Conservation (phyloP, 1,284 basidiomycete species). For the Entoloma clypeatum region DNA sequence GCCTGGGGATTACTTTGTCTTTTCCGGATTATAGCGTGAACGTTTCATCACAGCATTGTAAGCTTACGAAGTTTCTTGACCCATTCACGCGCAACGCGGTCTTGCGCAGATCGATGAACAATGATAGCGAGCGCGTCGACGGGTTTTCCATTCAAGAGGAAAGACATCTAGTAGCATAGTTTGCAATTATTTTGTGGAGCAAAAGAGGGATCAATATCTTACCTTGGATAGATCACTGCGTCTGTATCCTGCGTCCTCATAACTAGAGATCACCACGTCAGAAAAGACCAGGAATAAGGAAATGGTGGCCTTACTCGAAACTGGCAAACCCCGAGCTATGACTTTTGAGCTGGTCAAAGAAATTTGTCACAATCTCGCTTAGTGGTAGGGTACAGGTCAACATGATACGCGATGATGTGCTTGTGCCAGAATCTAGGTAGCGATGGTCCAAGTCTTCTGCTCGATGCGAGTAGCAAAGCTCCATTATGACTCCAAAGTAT, state of each 20-base stretch:
- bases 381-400: constrained; percentile 82
- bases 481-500: constrained; percentile 90
- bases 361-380: constrained; percentile 88
- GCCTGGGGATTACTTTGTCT: constrained; percentile 90
- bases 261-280: constrained; percentile 44
- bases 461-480: constrained; percentile 78
- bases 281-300: constrained; percentile 8
- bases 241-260: constrained; percentile 88
- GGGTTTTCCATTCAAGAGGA: constrained; percentile 82
- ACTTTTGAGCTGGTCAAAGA: constrained; percentile 90
- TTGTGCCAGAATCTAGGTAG: constrained; percentile 66
- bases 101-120: constrained; percentile 73
- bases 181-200: constrained; percentile 1
- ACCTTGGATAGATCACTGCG: constrained; percentile 80
- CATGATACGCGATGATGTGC: constrained; percentile 62
- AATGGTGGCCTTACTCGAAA: constrained; percentile 66
- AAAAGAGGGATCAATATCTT: constrained; percentile 12
- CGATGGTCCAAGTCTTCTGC: constrained; percentile 77
- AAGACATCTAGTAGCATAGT: constrained; percentile 62
- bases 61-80: constrained; percentile 83
- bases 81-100: constrained; percentile 75
- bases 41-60: not conserved
- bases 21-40: constrained; percentile 5
- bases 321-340: constrained; percentile 89
- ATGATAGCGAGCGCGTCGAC: constrained; percentile 92